Conservation (phyloP, 1,139 yeast genomes). For the Yamadazyma songkhlaensis region DNA sequence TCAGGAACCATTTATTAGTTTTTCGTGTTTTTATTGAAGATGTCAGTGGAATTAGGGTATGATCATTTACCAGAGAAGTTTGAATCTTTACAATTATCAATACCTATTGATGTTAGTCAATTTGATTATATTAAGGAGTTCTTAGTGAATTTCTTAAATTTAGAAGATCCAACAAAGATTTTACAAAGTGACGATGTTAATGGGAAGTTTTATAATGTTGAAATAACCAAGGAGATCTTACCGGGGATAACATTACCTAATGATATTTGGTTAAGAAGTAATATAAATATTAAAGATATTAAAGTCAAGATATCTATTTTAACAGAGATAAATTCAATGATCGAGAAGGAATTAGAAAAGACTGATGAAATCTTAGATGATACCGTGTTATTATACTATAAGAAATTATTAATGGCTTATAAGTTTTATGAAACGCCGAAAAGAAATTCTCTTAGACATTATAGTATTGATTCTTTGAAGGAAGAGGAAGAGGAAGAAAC, state of each 20-base stretch:
- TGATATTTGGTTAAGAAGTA: slow-evolving; percentile 41
- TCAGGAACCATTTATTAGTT: too few relatives aligned
- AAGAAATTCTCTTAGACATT: slow-evolving; percentile 1
- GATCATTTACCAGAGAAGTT: slow-evolving; percentile 4
- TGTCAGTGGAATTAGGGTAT: slow-evolving; percentile 2
- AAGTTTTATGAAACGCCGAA: slow-evolving; percentile 26
- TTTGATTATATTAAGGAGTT: slow-evolving; percentile 15
- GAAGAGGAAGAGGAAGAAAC: slow-evolving; percentile 27
- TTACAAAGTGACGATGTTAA: slow-evolving; percentile 3
- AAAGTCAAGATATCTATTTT: slow-evolving; percentile 34
- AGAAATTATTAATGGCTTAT: slow-evolving; percentile 35
- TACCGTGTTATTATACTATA: slow-evolving; percentile 31
- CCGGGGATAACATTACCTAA: slow-evolving; percentile 35
- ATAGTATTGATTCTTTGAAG: slow-evolving; percentile 13
- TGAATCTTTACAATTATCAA: slow-evolving; percentile 11
- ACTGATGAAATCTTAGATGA: slow-evolving; percentile 23
- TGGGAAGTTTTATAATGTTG: slow-evolving; percentile 2
- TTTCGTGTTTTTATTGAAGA: too few relatives aligned
- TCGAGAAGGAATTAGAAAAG: slow-evolving; percentile 23
- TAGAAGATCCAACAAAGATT: slow-evolving; percentile 6
- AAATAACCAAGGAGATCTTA: slow-evolving; percentile 21
- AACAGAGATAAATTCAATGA: slow-evolving; percentile 33
- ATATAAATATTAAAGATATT: slow-evolving; percentile 29
- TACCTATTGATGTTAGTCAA: slow-evolving; percentile 13
- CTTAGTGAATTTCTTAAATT: slow-evolving; percentile 11